A percentile compares a stretch with the other conserved stretches of the same genome.
Evolutionary conservation across 257 asterid genomes (phyloP).

Genomic region (Gentiana straminea): DNA sequence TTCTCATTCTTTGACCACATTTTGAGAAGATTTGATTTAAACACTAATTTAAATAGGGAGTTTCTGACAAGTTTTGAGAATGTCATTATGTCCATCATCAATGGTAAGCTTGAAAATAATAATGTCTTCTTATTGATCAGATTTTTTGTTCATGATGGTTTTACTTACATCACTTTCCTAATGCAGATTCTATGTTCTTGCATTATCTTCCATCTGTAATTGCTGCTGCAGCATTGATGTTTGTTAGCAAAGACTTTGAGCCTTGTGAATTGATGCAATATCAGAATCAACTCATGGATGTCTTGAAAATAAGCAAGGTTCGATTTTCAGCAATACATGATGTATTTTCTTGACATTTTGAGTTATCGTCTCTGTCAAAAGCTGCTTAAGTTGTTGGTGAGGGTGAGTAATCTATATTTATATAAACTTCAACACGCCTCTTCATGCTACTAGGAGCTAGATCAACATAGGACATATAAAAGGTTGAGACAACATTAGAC

Average conservation of each 20-base stretch:
- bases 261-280: conserved; percentile 19
- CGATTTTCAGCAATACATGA: conserved; percentile 3
- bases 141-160: neutral
- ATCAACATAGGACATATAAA: too few relatives aligned
- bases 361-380: too few relatives aligned
- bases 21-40: conserved; percentile 57
- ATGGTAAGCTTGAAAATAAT: conserved; percentile 35
- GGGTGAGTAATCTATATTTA: too few relatives aligned
- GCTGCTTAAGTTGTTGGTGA: too few relatives aligned
- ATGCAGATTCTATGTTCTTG: conserved; percentile 59
- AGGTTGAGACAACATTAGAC: too few relatives aligned
- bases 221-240: conserved; percentile 31
- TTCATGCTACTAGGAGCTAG: too few relatives aligned
- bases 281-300: conserved; percentile 20
- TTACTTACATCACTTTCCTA: neutral
- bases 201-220: conserved; percentile 41
- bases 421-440: too few relatives aligned
- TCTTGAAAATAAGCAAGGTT: conserved; percentile 30
- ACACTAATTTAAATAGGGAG: conserved; percentile 43
- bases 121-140: neutral
- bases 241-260: conserved; percentile 24
- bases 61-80: conserved; percentile 51
- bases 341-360: neutral
- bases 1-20: conserved; percentile 73
- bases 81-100: conserved; percentile 43